phyloP scores from a whole-genome alignment of 2,329 filamentous ascomycete genomes.

The Aspergillus sojae region DNA sequence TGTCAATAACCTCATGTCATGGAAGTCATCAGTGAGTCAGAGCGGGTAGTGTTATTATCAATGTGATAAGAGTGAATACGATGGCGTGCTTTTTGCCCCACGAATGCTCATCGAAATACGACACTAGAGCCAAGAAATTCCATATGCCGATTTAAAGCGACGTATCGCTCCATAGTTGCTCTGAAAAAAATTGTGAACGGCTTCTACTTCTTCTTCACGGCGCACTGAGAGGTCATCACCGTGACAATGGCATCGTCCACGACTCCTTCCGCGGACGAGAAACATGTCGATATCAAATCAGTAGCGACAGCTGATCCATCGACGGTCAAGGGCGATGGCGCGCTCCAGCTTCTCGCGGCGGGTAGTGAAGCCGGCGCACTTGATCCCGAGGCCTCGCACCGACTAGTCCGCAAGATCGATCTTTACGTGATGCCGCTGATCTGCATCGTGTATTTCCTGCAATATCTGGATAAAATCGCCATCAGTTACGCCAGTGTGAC shows the following conservation, averaged over 20 bases:
- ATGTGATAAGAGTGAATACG: not conserved
- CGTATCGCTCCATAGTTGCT: not conserved
- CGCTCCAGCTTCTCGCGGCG: conserved; percentile 5
- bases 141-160: not conserved
- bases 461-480: conserved; percentile 32
- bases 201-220: not conserved
- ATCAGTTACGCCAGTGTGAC: conserved; percentile 32
- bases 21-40: not conserved
- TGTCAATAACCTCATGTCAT: not conserved
- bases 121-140: not conserved
- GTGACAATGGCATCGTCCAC: not conserved
- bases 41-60: not conserved
- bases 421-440: conserved; percentile 34
- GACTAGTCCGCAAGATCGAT: conserved; percentile 32
- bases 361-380: not conserved
- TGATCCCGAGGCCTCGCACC: conserved; percentile 13
- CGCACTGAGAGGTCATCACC: not conserved
- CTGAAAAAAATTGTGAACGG: not conserved
- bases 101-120: not conserved
- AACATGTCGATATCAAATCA: conserved; percentile 7
- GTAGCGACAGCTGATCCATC: not conserved
- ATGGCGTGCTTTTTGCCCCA: conserved; percentile 1
- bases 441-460: conserved; percentile 34
- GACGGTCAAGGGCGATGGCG: conserved; percentile 5
- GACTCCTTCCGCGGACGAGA: conserved; percentile 9